phyloP scores from a whole-genome alignment of 305 asterid genomes.

The Rubia occidens region DNA sequence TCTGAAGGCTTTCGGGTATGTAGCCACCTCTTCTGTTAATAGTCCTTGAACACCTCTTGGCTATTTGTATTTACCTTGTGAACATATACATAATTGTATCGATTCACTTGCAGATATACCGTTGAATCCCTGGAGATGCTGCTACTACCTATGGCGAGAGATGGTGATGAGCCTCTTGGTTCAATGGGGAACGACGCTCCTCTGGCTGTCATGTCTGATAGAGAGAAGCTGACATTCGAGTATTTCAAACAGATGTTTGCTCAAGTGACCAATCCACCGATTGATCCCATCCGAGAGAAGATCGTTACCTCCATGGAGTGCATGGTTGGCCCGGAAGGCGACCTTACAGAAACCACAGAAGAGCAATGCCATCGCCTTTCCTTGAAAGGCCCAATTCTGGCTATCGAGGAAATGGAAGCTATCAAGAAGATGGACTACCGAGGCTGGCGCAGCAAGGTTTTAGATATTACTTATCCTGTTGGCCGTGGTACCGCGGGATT shows the following conservation, averaged over 20 bases:
- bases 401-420: conserved; percentile 85
- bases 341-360: conserved; percentile 94
- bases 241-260: conserved; percentile 99
- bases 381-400: conserved; percentile 78
- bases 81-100: conserved; percentile 14
- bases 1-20: conserved; percentile 92
- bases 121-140: conserved; percentile 93
- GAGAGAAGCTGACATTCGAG: conserved; percentile 91
- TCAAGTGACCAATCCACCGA: conserved; percentile 97
- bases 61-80: conserved; percentile 6
- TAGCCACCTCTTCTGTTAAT: conserved; percentile 9
- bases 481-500: conserved; percentile 70
- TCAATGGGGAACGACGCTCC: conserved; percentile 99
- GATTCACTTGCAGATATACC: conserved; percentile 56
- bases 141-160: conserved; percentile 94
- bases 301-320: conserved; percentile 95
- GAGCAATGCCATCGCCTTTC: conserved; percentile 95
- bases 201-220: conserved; percentile 89
- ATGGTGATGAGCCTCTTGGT: conserved; percentile 95
- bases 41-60: conserved; percentile 2
- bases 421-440: conserved; percentile 80
- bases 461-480: conserved; percentile 75
- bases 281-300: conserved; percentile 97
- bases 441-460: conserved; percentile 93
- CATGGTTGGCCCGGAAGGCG: conserved; percentile 99